Base-by-base conservation (phyloP, 2,329 filamentous ascomycete species). In the Fusarium sp. region DNA sequence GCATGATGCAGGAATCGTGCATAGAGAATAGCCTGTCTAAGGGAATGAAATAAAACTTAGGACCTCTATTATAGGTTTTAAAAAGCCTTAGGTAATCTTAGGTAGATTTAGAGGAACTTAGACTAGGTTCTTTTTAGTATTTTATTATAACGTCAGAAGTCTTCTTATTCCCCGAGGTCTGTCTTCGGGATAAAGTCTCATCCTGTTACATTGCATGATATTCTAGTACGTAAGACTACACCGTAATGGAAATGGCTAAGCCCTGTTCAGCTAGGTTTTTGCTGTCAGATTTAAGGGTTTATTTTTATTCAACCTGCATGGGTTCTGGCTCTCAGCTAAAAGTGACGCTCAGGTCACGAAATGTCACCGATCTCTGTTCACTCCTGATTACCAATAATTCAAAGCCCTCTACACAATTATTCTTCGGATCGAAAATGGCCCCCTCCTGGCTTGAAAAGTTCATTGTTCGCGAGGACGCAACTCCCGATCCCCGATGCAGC, bases 361-460 rank as follows among this genome's bases (percentile, higher is more conserved):
- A 54, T 30, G n/a, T 9, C 4, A 35, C 9, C 8, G 35, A 20
- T 20, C 0, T 13, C 30, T 51, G 33, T 33, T 2, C 18, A 20
- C 6, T 35, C 16, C n/a, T 6, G 12, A 24, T 15, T n/a, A 50
- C 8, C 30, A 24, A 50, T 30, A 1, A 2, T n/a, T 24, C 4
- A 24, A 0, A 18, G 9, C 22, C 6, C 28, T 18, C 6, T 11
- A 7, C 11, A 20, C 22, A 6, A 11, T 5, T 24, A 24, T 20
- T 3, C 8, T 7, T 9, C 15, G 11, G 3, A 11, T 24, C 3
- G 2, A 50, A 20, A 1, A 59, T 62, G 59, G 53, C 59, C n/a
- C 59, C 59, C 12, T 62, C 59, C 4, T 62, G 53, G 59, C 39
- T 62, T 7, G 59, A 59, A 1, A 62, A 59, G 14, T 62, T 62